Conservation (phyloP, 352 stramenopile genomes). For the Pythium sp. region DNA sequence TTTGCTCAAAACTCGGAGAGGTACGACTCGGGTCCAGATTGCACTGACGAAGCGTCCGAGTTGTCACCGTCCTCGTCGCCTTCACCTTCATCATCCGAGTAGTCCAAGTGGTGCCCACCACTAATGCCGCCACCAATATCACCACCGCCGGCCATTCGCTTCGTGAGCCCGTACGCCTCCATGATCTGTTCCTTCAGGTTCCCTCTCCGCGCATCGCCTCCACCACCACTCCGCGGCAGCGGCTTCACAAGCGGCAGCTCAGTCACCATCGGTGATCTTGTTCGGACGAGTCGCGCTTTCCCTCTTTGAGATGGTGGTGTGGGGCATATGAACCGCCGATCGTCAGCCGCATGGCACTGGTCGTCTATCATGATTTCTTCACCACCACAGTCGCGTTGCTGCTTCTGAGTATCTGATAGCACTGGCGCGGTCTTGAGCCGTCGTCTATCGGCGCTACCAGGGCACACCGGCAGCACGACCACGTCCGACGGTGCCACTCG, state of each 20-base stretch:
- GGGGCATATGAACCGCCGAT: conserved; percentile 6
- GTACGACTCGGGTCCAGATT: conserved; percentile 32
- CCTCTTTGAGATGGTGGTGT: conserved; percentile 11
- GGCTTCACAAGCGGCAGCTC: conserved; percentile 1
- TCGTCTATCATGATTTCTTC: neutral
- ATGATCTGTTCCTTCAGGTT: conserved; percentile 10
- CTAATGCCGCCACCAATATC: neutral
- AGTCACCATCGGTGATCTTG: neutral
- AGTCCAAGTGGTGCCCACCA: neutral
- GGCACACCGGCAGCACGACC: conserved; percentile 19
- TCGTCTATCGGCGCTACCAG: conserved; percentile 12
- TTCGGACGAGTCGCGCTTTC: neutral
- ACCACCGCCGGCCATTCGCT: neutral
- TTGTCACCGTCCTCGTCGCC: conserved; percentile 19
- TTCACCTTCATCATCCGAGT: conserved; percentile 17
- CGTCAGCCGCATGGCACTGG: neutral
- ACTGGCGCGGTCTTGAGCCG: neutral
- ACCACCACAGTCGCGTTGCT: neutral
- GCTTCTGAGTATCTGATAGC: neutral
- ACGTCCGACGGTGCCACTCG: neutral
- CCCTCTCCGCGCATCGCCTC: neutral
- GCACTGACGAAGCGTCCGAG: conserved; percentile 18
- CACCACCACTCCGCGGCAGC: neutral
- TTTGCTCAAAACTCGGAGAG: conserved; percentile 29
- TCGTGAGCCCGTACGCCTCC: neutral